Conservation (phyloP, 805 yeast genomes). For the Starmerella bombi region DNA sequence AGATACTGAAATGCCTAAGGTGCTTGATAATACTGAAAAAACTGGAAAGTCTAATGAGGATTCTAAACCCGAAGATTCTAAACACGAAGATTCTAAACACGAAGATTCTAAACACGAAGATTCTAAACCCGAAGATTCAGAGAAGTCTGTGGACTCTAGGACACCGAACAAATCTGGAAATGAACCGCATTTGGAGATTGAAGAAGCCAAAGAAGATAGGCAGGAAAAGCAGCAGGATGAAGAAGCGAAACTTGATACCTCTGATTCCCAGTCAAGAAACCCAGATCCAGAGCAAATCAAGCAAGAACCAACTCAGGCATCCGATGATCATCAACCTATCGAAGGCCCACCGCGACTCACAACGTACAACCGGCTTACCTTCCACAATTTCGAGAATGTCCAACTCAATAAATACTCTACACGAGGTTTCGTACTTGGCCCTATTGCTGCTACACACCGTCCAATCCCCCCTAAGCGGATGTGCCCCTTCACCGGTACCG, state of each 20-base stretch:
- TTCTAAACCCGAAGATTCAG: not conserved
- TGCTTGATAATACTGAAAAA: no score
- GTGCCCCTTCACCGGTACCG: conserved; percentile 63
- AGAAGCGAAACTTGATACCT: no score
- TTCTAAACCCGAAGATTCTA: not conserved
- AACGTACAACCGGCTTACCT: conserved; percentile 32
- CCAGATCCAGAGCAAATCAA: not conserved
- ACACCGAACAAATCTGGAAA: no score
- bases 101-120: not conserved
- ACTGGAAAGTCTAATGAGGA: no score
- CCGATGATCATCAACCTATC: not conserved
- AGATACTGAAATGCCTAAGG: no score
- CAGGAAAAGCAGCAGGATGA: no score
- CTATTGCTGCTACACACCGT: conserved; percentile 27
- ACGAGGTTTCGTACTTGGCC: conserved; percentile 44
- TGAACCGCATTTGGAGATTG: no score
- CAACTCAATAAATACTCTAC: conserved; percentile 18
- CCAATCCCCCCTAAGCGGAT: conserved; percentile 39
- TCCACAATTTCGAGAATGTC: conserved; percentile 36
- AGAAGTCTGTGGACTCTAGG: not conserved
- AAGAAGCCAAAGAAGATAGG: no score
- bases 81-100: not conserved
- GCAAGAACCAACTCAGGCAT: not conserved
- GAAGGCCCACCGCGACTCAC: conserved; percentile 14
- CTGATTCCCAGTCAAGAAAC: no score